These are phyloP conservation scores for Prunus mira DNA, from an alignment of 306 rosid species.

Conservation along the genomic window DNA sequence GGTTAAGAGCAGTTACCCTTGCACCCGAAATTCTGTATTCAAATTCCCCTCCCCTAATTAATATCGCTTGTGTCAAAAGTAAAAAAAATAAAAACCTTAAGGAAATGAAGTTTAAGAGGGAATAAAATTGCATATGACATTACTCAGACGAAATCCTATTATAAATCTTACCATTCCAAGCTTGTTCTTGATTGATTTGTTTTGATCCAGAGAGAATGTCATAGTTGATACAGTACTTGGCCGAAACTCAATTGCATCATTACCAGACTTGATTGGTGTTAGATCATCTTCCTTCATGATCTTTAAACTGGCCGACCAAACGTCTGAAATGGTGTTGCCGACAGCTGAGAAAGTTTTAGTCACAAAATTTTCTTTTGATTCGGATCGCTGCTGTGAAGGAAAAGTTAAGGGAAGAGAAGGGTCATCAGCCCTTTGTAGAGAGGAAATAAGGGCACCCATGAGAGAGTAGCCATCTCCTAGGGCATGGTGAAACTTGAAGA, in stretches of 20 bases:
- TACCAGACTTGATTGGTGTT: constrained; percentile 45
- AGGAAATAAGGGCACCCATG: constrained; percentile 64
- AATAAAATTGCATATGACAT: too few species aligned
- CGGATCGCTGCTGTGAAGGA: constrained; percentile 24
- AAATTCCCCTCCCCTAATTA: too few species aligned
- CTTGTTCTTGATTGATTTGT: constrained; percentile 34
- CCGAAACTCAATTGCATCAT: constrained; percentile 23
- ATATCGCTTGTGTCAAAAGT: too few species aligned
- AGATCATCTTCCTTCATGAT: constrained; percentile 41
- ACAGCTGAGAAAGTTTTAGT: constrained; percentile 23
- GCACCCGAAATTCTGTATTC: too few species aligned
- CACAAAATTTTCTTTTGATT: background rate
- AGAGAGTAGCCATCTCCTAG: constrained; percentile 64
- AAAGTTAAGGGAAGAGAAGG: constrained; percentile 55
- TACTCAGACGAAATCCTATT: too few species aligned
- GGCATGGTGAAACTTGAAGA: constrained; percentile 59
- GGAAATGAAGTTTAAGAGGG: too few species aligned
- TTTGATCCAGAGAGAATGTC: constrained; percentile 37
- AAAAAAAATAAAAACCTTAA: too few species aligned
- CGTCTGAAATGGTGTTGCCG: constrained; percentile 32
- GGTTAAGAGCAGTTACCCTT: too few species aligned
- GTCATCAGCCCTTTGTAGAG: constrained; percentile 42
- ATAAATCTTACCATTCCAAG: constrained; percentile 47
- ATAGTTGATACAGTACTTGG: constrained; percentile 33
- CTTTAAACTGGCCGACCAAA: constrained; percentile 41